phyloP scores from a whole-genome alignment of 257 asterid species.

The Fraxinus americana region DNA sequence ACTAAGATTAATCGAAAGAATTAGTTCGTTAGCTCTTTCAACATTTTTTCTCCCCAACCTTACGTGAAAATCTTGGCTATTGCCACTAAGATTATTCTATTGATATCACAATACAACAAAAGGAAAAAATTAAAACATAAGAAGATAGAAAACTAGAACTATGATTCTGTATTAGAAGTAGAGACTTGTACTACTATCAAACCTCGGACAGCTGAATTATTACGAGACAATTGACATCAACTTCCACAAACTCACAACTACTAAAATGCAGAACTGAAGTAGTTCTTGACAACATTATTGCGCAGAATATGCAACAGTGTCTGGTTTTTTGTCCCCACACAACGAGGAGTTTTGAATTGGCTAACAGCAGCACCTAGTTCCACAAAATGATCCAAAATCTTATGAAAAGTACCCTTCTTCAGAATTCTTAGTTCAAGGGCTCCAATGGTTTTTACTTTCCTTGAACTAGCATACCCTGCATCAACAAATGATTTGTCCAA shows the following conservation, averaged over 20 bases:
- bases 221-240: slow-evolving; percentile 16
- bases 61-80: too few species aligned
- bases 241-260: neutral
- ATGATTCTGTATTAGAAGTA: neutral
- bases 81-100: neutral
- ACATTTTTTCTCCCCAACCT: too few species aligned
- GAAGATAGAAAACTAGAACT: neutral
- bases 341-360: slow-evolving; percentile 96
- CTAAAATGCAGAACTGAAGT: slow-evolving; percentile 69
- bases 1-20: too few species aligned
- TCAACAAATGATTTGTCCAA: slow-evolving; percentile 72
- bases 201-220: slow-evolving; percentile 9
- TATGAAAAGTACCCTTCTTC: slow-evolving; percentile 76
- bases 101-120: neutral
- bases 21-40: too few species aligned
- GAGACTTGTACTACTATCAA: neutral
- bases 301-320: slow-evolving; percentile 62
- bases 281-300: slow-evolving; percentile 57
- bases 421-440: slow-evolving; percentile 73
- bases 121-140: neutral
- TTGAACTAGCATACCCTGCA: slow-evolving; percentile 78
- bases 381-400: slow-evolving; percentile 84
- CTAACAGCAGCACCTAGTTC: slow-evolving; percentile 94
- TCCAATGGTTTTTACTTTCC: slow-evolving; percentile 65
- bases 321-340: slow-evolving; percentile 63